Evolutionary conservation across 2,329 filamentous ascomycete genomes (phyloP).

Genomic region (Aspergillus brasiliensis): DNA sequence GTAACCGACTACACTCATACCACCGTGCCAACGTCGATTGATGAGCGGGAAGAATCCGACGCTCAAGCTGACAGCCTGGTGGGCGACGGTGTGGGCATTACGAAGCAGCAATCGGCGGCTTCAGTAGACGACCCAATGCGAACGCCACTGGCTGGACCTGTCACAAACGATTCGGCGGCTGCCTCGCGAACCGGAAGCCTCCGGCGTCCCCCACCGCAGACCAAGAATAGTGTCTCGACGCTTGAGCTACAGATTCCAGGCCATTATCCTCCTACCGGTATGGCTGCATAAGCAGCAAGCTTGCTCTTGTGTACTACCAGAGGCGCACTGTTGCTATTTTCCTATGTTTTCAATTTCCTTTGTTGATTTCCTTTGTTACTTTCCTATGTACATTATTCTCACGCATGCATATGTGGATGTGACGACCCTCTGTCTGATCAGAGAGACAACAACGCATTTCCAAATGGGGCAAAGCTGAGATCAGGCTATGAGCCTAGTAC

Average conservation of each 20-base stretch:
- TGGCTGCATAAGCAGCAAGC: slow-evolving; percentile 26
- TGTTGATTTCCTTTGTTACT: slow-evolving; percentile 1
- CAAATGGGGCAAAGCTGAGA: neutral
- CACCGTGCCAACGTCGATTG: slow-evolving; percentile 36
- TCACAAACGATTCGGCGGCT: slow-evolving; percentile 6
- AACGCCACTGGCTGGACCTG: slow-evolving; percentile 3
- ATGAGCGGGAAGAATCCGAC: slow-evolving; percentile 23
- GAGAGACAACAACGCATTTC: neutral
- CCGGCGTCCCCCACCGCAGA: slow-evolving; percentile 19
- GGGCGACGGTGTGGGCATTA: slow-evolving; percentile 11
- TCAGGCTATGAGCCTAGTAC: neutral
- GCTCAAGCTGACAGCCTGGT: slow-evolving; percentile 8
- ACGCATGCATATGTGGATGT: neutral
- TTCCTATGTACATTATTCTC: slow-evolving; percentile 1
- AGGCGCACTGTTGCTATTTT: neutral
- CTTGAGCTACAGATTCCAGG: slow-evolving; percentile 41
- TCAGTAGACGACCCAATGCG: neutral
- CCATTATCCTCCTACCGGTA: slow-evolving; percentile 36
- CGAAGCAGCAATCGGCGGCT: slow-evolving; percentile 2
- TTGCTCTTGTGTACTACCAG: neutral
- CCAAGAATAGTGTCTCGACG: slow-evolving; percentile 33
- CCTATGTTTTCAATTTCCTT: neutral
- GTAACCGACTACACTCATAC: slow-evolving; percentile 36
- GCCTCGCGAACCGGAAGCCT: slow-evolving; percentile 1
- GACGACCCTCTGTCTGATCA: neutral